Evolutionary conservation across 2,329 filamentous ascomycete species (phyloP), one percentile per base, ranked within the genome.

Genomic region (Exophiala viscosa): DNA sequence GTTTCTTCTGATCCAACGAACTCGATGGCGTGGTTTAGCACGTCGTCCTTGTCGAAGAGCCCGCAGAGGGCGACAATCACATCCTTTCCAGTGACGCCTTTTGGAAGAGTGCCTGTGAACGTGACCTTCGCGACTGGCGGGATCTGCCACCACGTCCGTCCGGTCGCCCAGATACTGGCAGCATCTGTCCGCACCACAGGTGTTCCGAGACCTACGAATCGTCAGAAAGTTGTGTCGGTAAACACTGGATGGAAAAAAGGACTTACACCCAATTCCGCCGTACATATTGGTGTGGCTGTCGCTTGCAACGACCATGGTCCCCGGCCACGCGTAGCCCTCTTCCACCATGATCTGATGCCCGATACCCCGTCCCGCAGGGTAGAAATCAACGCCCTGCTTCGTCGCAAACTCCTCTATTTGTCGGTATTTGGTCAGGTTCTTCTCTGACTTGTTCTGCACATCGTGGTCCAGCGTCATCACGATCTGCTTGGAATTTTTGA

Each of bases 281-380:
- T 96, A 96, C 78, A 86, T 86, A 69, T 90, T 93, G 31, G 77
- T 82, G 68, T 96, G 90, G 40, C 69, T 73, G 56, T 76, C 74
- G 0, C 82, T 87, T 0, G 88, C 92, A 1, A 96, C 90, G 0
- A 81, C 82, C 45, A 96, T 69, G 0, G 88, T 95, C 1, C 88
- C 87, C 0, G 92, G 92, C 90, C 90, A 97, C 64, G 76, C 86
- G 76, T 78, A 90, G 11, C 84, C 86, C 68, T 89, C 89, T 68
- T 96, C 90, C 0, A 95, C 82, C 87, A 93, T 90, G 61, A 92
- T 85, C 69, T 96, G 92, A 68, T 96, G 92, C 0, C 90, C 91
- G 64, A 96, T 96, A 10, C 89, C 89, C 40, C 82, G 72, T 1
- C 88, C 88, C 1, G 88, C 85, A 1, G 84, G 84, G 63, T 86